Base-by-base conservation (phyloP, 345 rosid species). In the Sisymbrium irio region DNA sequence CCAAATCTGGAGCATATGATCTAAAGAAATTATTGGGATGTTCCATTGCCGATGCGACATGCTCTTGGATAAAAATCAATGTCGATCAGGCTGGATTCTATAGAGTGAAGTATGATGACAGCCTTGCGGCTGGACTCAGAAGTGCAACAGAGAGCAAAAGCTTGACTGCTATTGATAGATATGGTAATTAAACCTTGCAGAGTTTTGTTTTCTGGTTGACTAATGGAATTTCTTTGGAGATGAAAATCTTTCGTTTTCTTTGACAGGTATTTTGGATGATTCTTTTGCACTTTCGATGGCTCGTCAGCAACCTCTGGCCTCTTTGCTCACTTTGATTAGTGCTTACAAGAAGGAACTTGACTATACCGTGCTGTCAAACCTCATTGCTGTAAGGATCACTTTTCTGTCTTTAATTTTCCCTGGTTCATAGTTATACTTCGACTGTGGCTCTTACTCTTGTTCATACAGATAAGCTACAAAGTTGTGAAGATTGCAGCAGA, bases 211-310 rank as follows among this genome's bases (percentile, higher is more conserved):
- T 64, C 7, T 72, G 6, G 63, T 44, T 62, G 67, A 61, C 61
- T 53, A 35, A 55, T 62, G n/a, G 1, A 33, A 17, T 14, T 44
- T 20, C 9, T 53, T 36, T 66, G 53, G 41, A 57, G 22, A 41
- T 72, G 36, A 49, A n/a, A 15, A 35, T 51, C 67, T 15, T 35
- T n/a, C n/a, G n/a, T n/a, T 15, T 35, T 54, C 64, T 61, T 61
- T 57, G 8, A 57, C 82, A 95, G 99, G 99, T 53, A 74, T 95
- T 77, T 82, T 95, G 91, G 97, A 95, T 61, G 97, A 95, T 77
- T 81, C 90, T 2, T 95, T 84, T 73, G 97, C 97, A 65, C 97
- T 95, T 71, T 89, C 86, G 66, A 92, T 88, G 97, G 97, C 99
- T 81, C 81, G 93, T 60, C 91, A 86, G 74, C 93, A 81, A 69